Percentiles rank a stretch among this genome's conserved stretches.
phyloP scores from a whole-genome alignment of 163 green algal genomes.

The Scenedesmus sp. region DNA sequence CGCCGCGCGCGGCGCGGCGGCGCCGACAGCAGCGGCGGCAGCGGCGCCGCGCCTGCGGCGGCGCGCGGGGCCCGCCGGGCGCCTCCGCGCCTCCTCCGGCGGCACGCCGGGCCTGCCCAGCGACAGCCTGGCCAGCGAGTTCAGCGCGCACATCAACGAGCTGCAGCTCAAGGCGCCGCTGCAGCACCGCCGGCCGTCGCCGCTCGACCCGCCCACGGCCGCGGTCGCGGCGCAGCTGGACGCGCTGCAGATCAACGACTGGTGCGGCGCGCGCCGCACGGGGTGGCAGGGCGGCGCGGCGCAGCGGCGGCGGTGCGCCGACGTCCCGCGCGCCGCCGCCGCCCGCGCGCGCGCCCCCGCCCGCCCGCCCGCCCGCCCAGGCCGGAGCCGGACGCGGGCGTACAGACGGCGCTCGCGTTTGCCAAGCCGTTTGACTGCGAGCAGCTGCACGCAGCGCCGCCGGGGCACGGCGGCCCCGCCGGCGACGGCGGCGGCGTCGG shows the following conservation, averaged over 20 bases:
- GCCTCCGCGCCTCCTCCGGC: no score
- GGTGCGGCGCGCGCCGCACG: no score
- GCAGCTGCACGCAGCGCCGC: constrained; percentile 9
- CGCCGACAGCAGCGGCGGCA: no score
- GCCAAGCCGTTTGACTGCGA: constrained; percentile 37
- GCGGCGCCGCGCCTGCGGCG: no score
- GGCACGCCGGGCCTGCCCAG: no score
- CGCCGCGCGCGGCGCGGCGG: no score
- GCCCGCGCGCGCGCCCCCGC: no score
- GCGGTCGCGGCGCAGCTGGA: constrained; percentile 48
- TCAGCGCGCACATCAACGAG: constrained; percentile 18
- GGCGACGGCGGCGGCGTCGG: neutral
- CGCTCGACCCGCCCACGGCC: constrained; percentile 44
- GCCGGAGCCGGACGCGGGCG: constrained; percentile 40
- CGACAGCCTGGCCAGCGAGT: constrained; percentile 32
- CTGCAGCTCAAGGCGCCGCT: constrained; percentile 26
- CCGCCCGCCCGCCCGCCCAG: no score
- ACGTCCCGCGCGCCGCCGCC: no score
- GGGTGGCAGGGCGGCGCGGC: no score
- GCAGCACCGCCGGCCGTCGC: constrained; percentile 39
- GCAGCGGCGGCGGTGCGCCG: no score
- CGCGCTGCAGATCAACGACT: constrained; percentile 52
- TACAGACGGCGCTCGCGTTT: constrained; percentile 31
- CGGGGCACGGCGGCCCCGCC: neutral
- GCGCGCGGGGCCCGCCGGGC: no score